phyloP scores from a whole-genome alignment of 78 protist species.

The Dictyostelium brefeldianum region DNA sequence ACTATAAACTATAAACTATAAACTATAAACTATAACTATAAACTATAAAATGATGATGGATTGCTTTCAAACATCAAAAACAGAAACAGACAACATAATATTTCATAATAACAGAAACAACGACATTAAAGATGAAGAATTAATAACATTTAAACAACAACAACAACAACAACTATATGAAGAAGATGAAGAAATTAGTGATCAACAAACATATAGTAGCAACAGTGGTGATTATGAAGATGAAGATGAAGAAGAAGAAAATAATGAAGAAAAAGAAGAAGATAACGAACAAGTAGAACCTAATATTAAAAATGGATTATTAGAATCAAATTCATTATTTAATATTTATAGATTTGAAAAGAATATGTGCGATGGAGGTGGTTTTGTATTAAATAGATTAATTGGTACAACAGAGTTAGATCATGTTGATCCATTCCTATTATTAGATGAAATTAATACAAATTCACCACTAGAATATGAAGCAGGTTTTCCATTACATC shows the following conservation, averaged over 20 bases:
- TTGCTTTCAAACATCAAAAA: not conserved
- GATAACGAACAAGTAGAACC: not conserved
- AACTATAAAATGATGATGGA: not conserved
- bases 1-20: too few relatives aligned
- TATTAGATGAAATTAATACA: constrained; percentile 62
- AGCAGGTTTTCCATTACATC: constrained; percentile 87
- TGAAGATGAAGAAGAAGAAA: not conserved
- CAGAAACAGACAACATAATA: too few relatives aligned
- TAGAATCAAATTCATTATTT: not conserved
- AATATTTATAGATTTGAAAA: not conserved
- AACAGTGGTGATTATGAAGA: not conserved
- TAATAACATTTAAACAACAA: too few relatives aligned
- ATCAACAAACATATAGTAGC: not conserved
- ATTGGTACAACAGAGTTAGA: constrained; percentile 10
- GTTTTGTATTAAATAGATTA: constrained; percentile 28
- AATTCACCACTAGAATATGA: constrained; percentile 31
- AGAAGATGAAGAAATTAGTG: too few relatives aligned
- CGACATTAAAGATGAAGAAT: too few relatives aligned
- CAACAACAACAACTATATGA: too few relatives aligned
- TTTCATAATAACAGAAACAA: too few relatives aligned
- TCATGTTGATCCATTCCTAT: constrained; percentile 75
- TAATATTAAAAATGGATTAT: not conserved
- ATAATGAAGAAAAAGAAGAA: not conserved
- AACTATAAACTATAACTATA: too few relatives aligned
- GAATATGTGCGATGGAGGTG: constrained; percentile 42